Conservation (phyloP, 768 basidiomycete species). For the Xerocomellus dryophilus region DNA sequence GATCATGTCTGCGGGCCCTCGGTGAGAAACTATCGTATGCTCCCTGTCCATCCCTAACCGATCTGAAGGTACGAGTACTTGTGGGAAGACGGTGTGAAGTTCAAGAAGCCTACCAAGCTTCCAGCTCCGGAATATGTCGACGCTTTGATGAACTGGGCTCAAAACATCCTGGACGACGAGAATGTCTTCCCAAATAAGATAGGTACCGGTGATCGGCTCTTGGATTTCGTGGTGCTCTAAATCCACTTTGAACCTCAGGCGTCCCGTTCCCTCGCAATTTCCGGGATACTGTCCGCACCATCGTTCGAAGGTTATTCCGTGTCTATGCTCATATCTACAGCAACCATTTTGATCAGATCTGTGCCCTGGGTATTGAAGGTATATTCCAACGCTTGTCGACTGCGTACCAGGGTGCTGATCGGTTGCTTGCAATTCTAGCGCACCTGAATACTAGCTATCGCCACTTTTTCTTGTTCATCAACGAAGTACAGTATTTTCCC, state of each 20-base stretch:
- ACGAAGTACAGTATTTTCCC: slow-evolving; percentile 73
- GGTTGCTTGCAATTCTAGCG: slow-evolving; percentile 45
- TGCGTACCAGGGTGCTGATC: neutral
- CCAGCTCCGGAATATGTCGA: slow-evolving; percentile 96
- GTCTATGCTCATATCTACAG: slow-evolving; percentile 99
- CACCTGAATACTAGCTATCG: slow-evolving; percentile 98
- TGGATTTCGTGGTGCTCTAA: slow-evolving; percentile 7
- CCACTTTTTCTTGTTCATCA: slow-evolving; percentile 96
- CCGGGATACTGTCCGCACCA: slow-evolving; percentile 85
- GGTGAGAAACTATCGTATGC: slow-evolving; percentile 45
- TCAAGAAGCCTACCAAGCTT: slow-evolving; percentile 90
- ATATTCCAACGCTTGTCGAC: slow-evolving; percentile 5
- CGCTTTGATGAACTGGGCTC: slow-evolving; percentile 98
- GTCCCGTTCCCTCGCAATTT: slow-evolving; percentile 90
- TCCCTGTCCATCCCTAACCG: slow-evolving; percentile 1
- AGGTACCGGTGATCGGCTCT: slow-evolving; percentile 44
- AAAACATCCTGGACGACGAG: slow-evolving; percentile 89
- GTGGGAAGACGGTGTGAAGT: slow-evolving; percentile 89
- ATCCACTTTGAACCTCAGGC: slow-evolving; percentile 44
- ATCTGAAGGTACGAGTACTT: slow-evolving; percentile 83
- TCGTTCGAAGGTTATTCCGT: slow-evolving; percentile 88
- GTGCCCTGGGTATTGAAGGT: slow-evolving; percentile 98
- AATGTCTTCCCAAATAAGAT: slow-evolving; percentile 92
- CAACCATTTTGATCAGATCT: slow-evolving; percentile 98
- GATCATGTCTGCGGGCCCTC: slow-evolving; percentile 94